A percentile compares a stretch with the other conserved stretches of the same genome.
Evolutionary conservation across 2,329 filamentous ascomycete species (phyloP).

Genomic region (Xylaria digitata): DNA sequence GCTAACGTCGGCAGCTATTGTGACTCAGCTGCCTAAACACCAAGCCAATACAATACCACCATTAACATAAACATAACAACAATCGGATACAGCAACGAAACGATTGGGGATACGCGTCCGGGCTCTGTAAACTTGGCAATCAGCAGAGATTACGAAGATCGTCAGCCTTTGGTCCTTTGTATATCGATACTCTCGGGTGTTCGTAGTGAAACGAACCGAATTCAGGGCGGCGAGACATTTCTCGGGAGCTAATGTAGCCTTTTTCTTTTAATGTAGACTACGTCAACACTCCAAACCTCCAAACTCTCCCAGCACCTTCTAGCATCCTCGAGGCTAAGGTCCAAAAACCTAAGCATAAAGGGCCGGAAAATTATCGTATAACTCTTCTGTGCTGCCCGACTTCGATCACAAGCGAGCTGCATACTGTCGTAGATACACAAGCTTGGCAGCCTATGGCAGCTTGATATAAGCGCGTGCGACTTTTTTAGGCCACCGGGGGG

Average conservation of each 20-base stretch:
- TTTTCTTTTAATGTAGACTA: slow-evolving; percentile 5
- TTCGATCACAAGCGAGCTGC: slow-evolving; percentile 20
- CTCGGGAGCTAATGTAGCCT: slow-evolving; percentile 23
- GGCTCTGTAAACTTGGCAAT: slow-evolving; percentile 12
- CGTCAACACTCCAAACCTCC: not conserved
- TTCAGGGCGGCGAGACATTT: slow-evolving; percentile 14
- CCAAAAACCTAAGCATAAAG: not conserved
- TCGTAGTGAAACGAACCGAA: slow-evolving; percentile 1
- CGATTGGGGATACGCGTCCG: slow-evolving; percentile 10
- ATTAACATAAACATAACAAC: not conserved
- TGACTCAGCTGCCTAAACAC: slow-evolving; percentile 1
- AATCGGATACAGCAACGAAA: slow-evolving; percentile 13
- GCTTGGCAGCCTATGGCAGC: slow-evolving; percentile 14
- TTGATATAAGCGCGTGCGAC: slow-evolving; percentile 18
- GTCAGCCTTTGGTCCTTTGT: not conserved
- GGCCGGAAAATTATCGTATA: slow-evolving; percentile 18
- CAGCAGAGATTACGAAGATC: not conserved
- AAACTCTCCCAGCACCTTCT: not conserved
- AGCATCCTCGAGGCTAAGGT: not conserved
- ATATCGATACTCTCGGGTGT: slow-evolving; percentile 16
- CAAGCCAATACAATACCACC: slow-evolving; percentile 19
- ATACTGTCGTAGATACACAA: slow-evolving; percentile 4
- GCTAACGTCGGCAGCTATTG: slow-evolving; percentile 7
- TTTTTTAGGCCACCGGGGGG: not conserved
- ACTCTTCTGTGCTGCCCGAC: slow-evolving; percentile 11